phyloP scores from a whole-genome alignment of 2,329 filamentous ascomycete genomes.

The Ascosphaera pollenicola region DNA sequence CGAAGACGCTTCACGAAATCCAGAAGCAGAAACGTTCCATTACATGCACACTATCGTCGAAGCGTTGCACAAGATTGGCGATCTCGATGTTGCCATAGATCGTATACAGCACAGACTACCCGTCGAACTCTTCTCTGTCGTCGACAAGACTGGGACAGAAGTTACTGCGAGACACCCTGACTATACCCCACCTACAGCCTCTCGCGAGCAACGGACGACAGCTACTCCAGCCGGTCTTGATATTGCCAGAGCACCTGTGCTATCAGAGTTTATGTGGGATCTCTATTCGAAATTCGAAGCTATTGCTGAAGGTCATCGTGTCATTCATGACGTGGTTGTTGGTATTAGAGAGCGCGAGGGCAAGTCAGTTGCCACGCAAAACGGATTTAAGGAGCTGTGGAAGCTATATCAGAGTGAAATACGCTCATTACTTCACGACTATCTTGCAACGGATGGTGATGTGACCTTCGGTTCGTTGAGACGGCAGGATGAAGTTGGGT shows the following conservation, averaged over 20 bases:
- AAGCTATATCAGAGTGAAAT: conserved; percentile 97
- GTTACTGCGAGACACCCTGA: conserved; percentile 85
- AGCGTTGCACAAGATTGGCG: conserved; percentile 68
- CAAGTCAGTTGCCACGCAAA: conserved; percentile 45
- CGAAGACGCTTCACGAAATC: conserved; percentile 82
- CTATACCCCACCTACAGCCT: conserved; percentile 33
- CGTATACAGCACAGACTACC: conserved; percentile 81
- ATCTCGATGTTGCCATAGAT: conserved; percentile 68
- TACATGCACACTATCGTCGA: conserved; percentile 80
- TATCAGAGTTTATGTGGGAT: conserved; percentile 79
- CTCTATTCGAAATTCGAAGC: conserved; percentile 94
- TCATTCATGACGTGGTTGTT: conserved; percentile 79
- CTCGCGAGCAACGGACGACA: conserved; percentile 24
- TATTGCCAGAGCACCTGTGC: conserved; percentile 58
- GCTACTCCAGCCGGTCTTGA: conserved; percentile 48
- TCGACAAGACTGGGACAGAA: conserved; percentile 87
- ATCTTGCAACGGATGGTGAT: conserved; percentile 80
- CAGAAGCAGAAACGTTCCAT: conserved; percentile 84
- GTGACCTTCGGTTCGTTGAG: conserved; percentile 33
- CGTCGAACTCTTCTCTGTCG: conserved; percentile 79
- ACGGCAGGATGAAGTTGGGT: conserved; percentile 25
- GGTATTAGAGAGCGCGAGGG: conserved; percentile 70
- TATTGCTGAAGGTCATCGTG: conserved; percentile 83
- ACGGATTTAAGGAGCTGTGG: conserved; percentile 93
- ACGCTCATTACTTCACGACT: conserved; percentile 78